Conservation (phyloP, 805 yeast species). For the Hanseniaspora hatyaiensis region DNA sequence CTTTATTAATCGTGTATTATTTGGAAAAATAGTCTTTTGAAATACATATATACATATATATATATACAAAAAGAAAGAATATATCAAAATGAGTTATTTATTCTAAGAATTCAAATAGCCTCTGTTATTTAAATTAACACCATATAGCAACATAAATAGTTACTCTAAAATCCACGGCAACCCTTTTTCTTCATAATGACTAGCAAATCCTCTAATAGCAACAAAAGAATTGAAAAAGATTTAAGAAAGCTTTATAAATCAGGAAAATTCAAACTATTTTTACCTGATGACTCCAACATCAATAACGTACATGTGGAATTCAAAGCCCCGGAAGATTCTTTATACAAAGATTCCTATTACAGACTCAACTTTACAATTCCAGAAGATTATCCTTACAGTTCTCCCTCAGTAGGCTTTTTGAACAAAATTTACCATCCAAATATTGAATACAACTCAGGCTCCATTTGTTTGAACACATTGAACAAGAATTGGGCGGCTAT, state of each 20-base stretch:
- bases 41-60: no score
- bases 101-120: no score
- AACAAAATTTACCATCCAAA: conserved; percentile 92
- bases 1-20: no score
- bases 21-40: no score
- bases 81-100: no score
- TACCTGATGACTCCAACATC: conserved; percentile 51
- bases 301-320: conserved; percentile 43
- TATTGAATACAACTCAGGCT: conserved; percentile 80
- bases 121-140: no score
- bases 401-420: conserved; percentile 89
- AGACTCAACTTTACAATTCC: conserved; percentile 85
- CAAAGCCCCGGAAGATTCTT: conserved; percentile 76
- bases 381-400: conserved; percentile 86
- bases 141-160: no score
- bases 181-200: no score
- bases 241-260: conserved; percentile 93
- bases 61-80: no score
- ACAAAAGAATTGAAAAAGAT: conserved; percentile 69
- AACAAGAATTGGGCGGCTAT: conserved; percentile 98
- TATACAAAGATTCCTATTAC: conserved; percentile 86
- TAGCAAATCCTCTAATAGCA: conserved; percentile 12
- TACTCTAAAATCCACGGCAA: no score
- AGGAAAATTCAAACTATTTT: conserved; percentile 65
- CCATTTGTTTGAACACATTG: conserved; percentile 90